Conservation (phyloP, 345 rosid species). For the Salix brachista region DNA sequence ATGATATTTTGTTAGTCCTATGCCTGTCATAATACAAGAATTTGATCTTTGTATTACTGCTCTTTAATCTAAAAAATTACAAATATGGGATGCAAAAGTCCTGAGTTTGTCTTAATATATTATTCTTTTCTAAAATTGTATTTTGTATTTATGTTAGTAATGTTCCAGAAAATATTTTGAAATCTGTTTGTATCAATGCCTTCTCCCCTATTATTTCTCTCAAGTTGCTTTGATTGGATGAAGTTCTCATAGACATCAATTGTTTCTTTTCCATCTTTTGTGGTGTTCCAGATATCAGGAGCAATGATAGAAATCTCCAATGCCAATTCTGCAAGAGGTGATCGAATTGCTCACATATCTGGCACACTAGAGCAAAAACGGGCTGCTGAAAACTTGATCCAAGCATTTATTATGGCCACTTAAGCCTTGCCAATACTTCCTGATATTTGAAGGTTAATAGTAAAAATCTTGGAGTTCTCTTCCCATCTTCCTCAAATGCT, state of each 20-base stretch:
- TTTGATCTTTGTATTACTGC: neutral
- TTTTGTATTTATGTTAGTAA: no score
- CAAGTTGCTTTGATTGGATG: neutral
- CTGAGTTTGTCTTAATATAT: neutral
- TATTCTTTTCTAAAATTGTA: neutral
- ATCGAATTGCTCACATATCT: conserved; percentile 73
- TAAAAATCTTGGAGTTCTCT: conserved; percentile 31
- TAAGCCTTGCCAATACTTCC: conserved; percentile 31
- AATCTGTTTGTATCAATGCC: neutral
- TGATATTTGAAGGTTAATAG: conserved; percentile 36
- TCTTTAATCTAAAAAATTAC: neutral
- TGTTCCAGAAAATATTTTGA: neutral
- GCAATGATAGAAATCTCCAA: conserved; percentile 88
- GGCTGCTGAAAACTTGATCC: conserved; percentile 90
- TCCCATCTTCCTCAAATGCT: conserved; percentile 20
- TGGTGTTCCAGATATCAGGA: conserved; percentile 83
- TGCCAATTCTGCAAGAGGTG: conserved; percentile 70
- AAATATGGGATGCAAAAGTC: neutral
- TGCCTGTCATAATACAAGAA: neutral
- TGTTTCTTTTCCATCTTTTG: conserved; percentile 3
- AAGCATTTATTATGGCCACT: conserved; percentile 93
- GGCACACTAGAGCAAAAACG: conserved; percentile 92
- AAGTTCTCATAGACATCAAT: neutral
- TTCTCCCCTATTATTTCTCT: neutral
- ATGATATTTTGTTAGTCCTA: neutral